These are phyloP conservation scores for Talaromyces sp. DNA, from an alignment of 2,329 filamentous ascomycete species.

Conservation along the genomic window DNA sequence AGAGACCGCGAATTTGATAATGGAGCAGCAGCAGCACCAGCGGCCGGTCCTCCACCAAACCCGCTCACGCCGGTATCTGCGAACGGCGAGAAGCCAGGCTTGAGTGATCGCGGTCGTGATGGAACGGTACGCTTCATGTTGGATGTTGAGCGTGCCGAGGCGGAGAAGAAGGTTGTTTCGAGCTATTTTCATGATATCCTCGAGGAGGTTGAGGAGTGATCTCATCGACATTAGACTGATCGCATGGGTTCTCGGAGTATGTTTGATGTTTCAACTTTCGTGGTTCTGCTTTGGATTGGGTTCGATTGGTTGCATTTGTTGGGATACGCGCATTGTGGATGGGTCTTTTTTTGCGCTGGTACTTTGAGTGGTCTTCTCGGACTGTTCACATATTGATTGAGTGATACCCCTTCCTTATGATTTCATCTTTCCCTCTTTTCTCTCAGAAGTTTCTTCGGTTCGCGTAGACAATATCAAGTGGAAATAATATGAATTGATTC, in stretches of 20 bases:
- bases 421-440: neutral
- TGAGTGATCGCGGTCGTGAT: constrained; percentile 51
- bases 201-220: constrained; percentile 56
- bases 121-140: constrained; percentile 88
- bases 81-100: constrained; percentile 43
- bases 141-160: constrained; percentile 68
- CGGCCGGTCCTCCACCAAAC: constrained; percentile 15
- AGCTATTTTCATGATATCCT: constrained; percentile 71
- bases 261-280: neutral
- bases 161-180: constrained; percentile 65
- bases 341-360: neutral
- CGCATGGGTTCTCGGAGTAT: neutral
- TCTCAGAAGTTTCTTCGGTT: neutral
- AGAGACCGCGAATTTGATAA: constrained; percentile 17
- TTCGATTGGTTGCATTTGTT: neutral
- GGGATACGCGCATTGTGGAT: neutral
- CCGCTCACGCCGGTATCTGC: constrained; percentile 47
- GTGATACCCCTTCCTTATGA: constrained; percentile 14
- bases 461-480: neutral
- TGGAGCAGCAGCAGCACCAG: constrained; percentile 18
- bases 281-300: neutral
- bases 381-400: neutral
- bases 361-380: neutral
- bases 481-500: neutral
- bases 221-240: neutral